Percentiles rank a stretch among this genome's conserved stretches.
Evolutionary conservation across 2,329 filamentous ascomycete species (phyloP).

Genomic region (Elsinoe perseae): DNA sequence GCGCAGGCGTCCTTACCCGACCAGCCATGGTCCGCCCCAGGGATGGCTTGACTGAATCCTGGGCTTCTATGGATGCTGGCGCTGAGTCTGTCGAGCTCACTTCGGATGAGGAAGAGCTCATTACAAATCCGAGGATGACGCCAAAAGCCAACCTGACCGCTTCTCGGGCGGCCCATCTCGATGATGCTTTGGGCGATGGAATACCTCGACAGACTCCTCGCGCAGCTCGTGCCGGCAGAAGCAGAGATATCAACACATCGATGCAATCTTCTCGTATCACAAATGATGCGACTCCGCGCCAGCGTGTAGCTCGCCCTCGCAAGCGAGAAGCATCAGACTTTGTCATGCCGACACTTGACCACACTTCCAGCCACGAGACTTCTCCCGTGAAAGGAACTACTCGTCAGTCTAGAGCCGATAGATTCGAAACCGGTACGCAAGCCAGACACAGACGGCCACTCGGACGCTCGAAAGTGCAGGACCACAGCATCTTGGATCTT

Average conservation of each 20-base stretch:
- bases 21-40: neutral
- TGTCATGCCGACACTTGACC: constrained; percentile 12
- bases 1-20: no score
- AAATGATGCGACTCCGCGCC: neutral
- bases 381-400: neutral
- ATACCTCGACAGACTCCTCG: neutral
- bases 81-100: constrained; percentile 14
- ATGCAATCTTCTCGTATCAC: neutral
- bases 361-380: constrained; percentile 12
- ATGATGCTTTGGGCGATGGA: neutral
- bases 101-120: constrained; percentile 9
- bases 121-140: neutral
- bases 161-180: constrained; percentile 8
- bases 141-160: neutral
- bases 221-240: neutral
- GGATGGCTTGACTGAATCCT: constrained; percentile 7
- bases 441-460: neutral
- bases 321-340: neutral
- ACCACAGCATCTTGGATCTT: constrained; percentile 16
- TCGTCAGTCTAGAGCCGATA: neutral
- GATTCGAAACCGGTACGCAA: neutral
- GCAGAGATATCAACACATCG: neutral
- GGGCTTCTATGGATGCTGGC: constrained; percentile 10
- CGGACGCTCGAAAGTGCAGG: neutral
- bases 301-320: neutral